Evolutionary conservation across 495 filamentous ascomycete species (phyloP).

Genomic region (Aspergillus homomorphus): DNA sequence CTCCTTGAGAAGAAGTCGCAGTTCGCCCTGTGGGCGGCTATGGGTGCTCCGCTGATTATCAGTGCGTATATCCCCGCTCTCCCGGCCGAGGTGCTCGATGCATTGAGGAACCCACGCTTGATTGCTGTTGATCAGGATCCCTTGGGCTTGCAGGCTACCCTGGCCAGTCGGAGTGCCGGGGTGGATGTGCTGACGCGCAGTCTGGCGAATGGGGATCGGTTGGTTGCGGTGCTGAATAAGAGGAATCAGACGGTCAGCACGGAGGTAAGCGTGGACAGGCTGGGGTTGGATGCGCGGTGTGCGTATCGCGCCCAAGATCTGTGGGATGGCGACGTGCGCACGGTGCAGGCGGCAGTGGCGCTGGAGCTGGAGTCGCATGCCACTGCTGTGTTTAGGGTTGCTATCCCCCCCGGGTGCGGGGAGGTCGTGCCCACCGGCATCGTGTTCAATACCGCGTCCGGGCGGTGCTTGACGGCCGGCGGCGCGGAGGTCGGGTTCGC

Average conservation of each 20-base stretch:
- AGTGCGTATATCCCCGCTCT: constrained; percentile 39
- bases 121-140: constrained; percentile 41
- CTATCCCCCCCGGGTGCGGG: constrained; percentile 14
- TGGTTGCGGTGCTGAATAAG: constrained; percentile 34
- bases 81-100: constrained; percentile 28
- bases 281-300: constrained; percentile 25
- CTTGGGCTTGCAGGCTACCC: constrained; percentile 38
- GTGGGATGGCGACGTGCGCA: constrained; percentile 13
- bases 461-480: constrained; percentile 29
- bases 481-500: constrained; percentile 17
- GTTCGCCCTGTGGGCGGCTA: constrained; percentile 41
- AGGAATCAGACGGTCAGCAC: constrained; percentile 19
- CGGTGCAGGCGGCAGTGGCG: constrained; percentile 14
- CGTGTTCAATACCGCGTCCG: constrained; percentile 33
- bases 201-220: constrained; percentile 29
- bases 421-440: constrained; percentile 30
- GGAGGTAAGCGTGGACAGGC: constrained; percentile 17
- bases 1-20: constrained; percentile 39
- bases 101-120: constrained; percentile 35
- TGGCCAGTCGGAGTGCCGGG: constrained; percentile 33
- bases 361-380: constrained; percentile 29
- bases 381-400: constrained; percentile 28
- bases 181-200: constrained; percentile 34
- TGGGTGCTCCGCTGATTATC: constrained; percentile 40
- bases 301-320: constrained; percentile 24